Evolutionary conservation across 2,329 filamentous ascomycete species (phyloP).

Genomic region (Scedosporium minutisporum): DNA sequence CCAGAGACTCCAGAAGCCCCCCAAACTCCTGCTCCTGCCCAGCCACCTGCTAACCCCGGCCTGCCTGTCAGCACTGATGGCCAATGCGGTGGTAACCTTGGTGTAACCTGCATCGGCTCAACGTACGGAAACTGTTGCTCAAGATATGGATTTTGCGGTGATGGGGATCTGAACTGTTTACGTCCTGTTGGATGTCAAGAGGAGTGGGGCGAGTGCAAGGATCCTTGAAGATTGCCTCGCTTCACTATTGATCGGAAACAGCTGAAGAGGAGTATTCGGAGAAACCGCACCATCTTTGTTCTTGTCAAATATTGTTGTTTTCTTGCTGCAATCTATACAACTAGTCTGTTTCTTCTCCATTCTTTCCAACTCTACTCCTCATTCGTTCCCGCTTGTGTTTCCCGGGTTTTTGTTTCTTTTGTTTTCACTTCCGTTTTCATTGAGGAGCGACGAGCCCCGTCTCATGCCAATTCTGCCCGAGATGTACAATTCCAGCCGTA

Average conservation of each 20-base stretch:
- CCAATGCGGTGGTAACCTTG: slow-evolving; percentile 19
- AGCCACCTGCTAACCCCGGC: slow-evolving; percentile 1
- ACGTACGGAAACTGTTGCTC: slow-evolving; percentile 19
- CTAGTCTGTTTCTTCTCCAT: not conserved
- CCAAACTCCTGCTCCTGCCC: not conserved
- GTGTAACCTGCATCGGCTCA: slow-evolving; percentile 24
- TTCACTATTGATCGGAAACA: not conserved
- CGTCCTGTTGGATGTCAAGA: slow-evolving; percentile 3
- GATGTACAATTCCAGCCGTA: not conserved
- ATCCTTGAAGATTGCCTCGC: not conserved
- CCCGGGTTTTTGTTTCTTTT: not conserved
- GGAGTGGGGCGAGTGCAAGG: slow-evolving; percentile 4
- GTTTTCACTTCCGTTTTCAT: not conserved
- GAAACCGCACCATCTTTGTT: not conserved
- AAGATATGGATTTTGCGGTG: slow-evolving; percentile 13
- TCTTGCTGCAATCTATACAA: not conserved
- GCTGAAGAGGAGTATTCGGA: not conserved
- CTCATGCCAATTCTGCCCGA: not conserved
- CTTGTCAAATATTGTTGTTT: not conserved
- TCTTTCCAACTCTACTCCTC: not conserved
- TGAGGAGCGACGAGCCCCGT: not conserved
- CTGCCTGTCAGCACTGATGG: slow-evolving; percentile 17
- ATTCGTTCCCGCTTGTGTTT: not conserved
- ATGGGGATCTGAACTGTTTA: slow-evolving; percentile 3
- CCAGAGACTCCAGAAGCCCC: not conserved